phyloP scores from a whole-genome alignment of 352 stramenopile species.

The Phytophthora cryptogea region DNA sequence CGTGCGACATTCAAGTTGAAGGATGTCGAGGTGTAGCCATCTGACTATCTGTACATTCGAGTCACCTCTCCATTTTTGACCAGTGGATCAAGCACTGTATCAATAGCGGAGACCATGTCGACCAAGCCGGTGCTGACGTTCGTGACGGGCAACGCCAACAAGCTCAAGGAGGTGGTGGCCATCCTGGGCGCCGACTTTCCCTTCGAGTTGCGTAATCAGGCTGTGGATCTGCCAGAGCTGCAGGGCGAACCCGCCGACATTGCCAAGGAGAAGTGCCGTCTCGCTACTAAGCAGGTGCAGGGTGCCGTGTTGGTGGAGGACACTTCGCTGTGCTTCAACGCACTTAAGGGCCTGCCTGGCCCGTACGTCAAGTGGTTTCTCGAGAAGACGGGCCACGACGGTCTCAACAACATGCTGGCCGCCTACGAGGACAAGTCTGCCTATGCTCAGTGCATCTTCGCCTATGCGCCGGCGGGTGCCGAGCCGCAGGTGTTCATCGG shows the following conservation, averaged over 20 bases:
- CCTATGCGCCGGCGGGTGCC: conserved; percentile 76
- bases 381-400: conserved; percentile 93
- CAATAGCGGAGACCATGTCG: conserved; percentile 23
- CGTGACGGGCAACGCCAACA: conserved; percentile 89
- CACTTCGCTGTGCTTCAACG: conserved; percentile 97
- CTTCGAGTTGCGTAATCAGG: conserved; percentile 92
- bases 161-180: conserved; percentile 78
- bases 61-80: conserved; percentile 13
- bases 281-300: conserved; percentile 86
- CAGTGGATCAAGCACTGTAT: not conserved
- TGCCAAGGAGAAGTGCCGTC: conserved; percentile 93
- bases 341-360: conserved; percentile 92
- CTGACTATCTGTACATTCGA: conserved; percentile 14
- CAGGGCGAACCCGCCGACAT: conserved; percentile 97
- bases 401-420: conserved; percentile 94
- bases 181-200: conserved; percentile 88
- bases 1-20: conserved; percentile 24
- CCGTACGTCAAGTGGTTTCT: conserved; percentile 99
- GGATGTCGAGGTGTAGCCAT: not conserved
- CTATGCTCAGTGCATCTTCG: conserved; percentile 97
- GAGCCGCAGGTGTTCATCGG: conserved; percentile 95
- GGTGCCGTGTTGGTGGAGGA: conserved; percentile 96
- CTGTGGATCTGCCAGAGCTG: conserved; percentile 97
- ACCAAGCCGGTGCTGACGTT: conserved; percentile 72
- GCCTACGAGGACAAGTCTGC: conserved; percentile 95